phyloP scores from a whole-genome alignment of 1,284 basidiomycete species.

The Ustilago xerochloae region DNA sequence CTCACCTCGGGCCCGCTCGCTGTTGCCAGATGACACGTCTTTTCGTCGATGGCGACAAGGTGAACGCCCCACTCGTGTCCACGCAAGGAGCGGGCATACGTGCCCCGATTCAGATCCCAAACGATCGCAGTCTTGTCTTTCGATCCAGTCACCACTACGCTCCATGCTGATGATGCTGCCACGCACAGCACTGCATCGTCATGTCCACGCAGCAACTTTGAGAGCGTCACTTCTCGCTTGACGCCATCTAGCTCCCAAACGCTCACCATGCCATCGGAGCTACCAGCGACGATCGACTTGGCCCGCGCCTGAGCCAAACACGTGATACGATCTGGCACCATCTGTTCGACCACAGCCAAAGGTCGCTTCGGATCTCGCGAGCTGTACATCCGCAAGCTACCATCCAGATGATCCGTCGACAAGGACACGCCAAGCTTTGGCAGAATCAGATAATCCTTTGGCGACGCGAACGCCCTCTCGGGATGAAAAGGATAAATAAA shows the following conservation, averaged over 20 bases:
- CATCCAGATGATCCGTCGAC: conserved; percentile 75
- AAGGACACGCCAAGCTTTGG: conserved; percentile 75
- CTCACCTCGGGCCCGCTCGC: conserved; percentile 77
- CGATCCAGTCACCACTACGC: conserved; percentile 83
- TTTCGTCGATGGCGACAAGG: conserved; percentile 83
- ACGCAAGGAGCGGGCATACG: conserved; percentile 55
- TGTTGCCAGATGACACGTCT: conserved; percentile 84
- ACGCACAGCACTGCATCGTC: conserved; percentile 78
- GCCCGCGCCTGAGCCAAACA: conserved; percentile 81
- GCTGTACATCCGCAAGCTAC: conserved; percentile 72
- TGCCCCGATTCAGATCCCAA: conserved; percentile 85
- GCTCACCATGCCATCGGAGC: conserved; percentile 68
- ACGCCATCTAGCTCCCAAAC: conserved; percentile 49
- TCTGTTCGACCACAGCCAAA: conserved; percentile 73
- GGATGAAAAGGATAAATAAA: conserved; percentile 74
- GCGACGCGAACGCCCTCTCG: conserved; percentile 76
- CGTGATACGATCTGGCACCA: conserved; percentile 36
- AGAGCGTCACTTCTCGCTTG: conserved; percentile 33
- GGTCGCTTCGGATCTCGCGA: conserved; percentile 70
- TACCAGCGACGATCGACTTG: conserved; percentile 77
- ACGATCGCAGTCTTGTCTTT: conserved; percentile 84
- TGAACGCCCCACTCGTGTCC: conserved; percentile 73
- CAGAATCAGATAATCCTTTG: conserved; percentile 74
- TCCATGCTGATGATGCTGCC: conserved; percentile 83
- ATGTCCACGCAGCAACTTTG: conserved; percentile 77